Evolutionary conservation across 2,329 filamentous ascomycete species (phyloP), one percentile per base, ranked within the genome.

Genomic region (Paecilomyces variotii): DNA sequence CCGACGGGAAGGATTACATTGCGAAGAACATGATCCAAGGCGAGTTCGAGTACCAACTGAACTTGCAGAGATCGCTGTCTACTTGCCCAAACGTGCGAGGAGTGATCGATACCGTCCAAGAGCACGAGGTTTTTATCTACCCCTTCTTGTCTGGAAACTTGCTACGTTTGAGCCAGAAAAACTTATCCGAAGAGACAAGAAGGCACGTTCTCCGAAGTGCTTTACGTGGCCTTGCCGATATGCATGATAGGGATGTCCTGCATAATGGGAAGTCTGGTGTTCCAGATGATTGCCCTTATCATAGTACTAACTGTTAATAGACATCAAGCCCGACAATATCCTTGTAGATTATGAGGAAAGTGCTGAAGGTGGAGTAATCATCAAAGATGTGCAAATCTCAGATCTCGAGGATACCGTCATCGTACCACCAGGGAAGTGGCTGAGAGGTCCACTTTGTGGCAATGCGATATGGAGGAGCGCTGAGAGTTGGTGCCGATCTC

Each of bases 281-380:
- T 53, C 58, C 39, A 53, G 4, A 52, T 45, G 7, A 11, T 34
- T 34, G 51, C 49, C 14, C 55, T 52, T 19, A 19, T 19, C 19
- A 55, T 39, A n/a, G 27, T 57, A 35, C 60, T 62, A 32, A 62
- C 55, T 49, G 19, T n/a, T 1, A 32, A 10, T 62, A 69, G 72
- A 74, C 54, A 67, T 73, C 59, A 74, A 74, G 58, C 67, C 71
- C 19, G 69, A 74, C 59, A 74, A 74, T 56, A 70, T 72, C 49
- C 63, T 74, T 14, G 24, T 74, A 5, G 64, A 74, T 58, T 69
- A 71, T 52, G 64, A 72, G 24, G 64, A 69, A 57, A 65, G 35
- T 26, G 52, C 57, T 26, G 56, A 35, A 7, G 60, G 55, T 32
- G 53, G 60, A 11, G 14, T 68, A 3, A 60, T 7, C 0, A 59